Evolutionary conservation across 371 early-diverging fungal species (phyloP).

Genomic region (Dichotomocladium elegans): DNA sequence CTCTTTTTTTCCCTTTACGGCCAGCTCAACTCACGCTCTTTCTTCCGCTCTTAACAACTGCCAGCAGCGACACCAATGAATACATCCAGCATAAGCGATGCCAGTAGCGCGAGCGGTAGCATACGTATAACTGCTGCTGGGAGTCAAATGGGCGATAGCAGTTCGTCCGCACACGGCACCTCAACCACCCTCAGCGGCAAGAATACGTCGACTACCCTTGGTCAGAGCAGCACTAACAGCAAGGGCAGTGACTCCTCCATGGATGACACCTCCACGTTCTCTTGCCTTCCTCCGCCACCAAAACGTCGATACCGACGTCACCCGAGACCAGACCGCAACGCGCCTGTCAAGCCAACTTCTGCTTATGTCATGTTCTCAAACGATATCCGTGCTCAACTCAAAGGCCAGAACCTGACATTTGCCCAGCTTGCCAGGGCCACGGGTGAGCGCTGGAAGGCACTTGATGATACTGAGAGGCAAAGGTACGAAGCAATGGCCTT

Average conservation of each 20-base stretch:
- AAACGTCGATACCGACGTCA: conserved; percentile 48
- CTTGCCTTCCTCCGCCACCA: not conserved
- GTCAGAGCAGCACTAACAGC: not conserved
- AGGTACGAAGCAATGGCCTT: conserved; percentile 36
- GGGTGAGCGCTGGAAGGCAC: conserved; percentile 47
- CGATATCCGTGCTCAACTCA: conserved; percentile 33
- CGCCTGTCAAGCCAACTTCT: conserved; percentile 51
- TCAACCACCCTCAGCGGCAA: too few relatives aligned
- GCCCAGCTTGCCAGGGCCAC: conserved; percentile 47
- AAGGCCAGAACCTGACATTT: conserved; percentile 40
- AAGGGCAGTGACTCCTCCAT: conserved; percentile 8
- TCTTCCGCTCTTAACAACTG: too few relatives aligned
- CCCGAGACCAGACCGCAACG: conserved; percentile 51
- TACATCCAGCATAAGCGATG: not conserved
- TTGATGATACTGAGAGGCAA: conserved; percentile 23
- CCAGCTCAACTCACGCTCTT: too few relatives aligned
- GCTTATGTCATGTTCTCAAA: conserved; percentile 58
- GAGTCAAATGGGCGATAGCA: too few relatives aligned
- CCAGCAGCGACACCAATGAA: not conserved
- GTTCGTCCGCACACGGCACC: too few relatives aligned
- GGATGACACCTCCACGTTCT: not conserved
- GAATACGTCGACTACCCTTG: not conserved
- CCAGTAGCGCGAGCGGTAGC: not conserved
- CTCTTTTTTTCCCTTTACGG: not conserved
- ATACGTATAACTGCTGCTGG: too few relatives aligned